Percentiles rank a stretch among this genome's conserved stretches.
Conservation (phyloP, 208 protist genomes). For the Acanthamoeba rhysodes region DNA sequence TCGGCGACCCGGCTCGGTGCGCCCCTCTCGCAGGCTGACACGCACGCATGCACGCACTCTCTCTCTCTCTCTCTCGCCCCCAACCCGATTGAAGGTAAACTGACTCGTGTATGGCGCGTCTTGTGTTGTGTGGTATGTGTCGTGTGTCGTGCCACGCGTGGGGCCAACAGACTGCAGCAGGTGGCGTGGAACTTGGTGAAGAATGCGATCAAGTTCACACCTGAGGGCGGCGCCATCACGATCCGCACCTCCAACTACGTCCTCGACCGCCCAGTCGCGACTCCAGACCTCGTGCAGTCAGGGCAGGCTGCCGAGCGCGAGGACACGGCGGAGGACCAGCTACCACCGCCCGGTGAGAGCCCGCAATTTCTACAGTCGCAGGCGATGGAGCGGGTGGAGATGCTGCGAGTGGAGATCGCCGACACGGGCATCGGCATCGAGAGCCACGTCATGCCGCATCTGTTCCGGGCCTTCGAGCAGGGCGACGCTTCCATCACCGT, state of each 20-base stretch:
- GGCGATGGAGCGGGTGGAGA: not conserved
- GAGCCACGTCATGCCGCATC: no score
- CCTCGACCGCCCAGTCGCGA: not conserved
- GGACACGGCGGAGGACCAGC: no score
- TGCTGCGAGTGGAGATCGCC: constrained; percentile 23
- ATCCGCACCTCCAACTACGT: not conserved
- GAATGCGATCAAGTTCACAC: constrained; percentile 65
- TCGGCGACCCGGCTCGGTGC: not conserved
- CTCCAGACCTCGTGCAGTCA: not conserved
- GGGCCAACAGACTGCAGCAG: not conserved
- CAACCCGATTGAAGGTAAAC: not conserved
- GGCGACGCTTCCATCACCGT: constrained; percentile 36
- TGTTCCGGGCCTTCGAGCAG: constrained; percentile 37
- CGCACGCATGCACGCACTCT: not conserved
- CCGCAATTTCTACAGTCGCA: not conserved
- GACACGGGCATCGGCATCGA: constrained; percentile 60
- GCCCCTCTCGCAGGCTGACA: no score
- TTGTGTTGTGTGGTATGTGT: not conserved
- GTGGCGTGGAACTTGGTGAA: not conserved
- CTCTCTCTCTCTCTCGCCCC: no score
- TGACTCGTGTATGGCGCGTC: not conserved
- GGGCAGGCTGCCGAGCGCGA: not conserved
- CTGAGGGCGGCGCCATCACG: not conserved
- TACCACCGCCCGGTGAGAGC: not conserved
- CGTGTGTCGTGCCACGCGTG: not conserved